A percentile compares a stretch with the other conserved stretches of the same genome.
These are phyloP conservation scores for Chlamydomonas incerta DNA, from an alignment of 139 green algal species.

Conservation along the genomic window DNA sequence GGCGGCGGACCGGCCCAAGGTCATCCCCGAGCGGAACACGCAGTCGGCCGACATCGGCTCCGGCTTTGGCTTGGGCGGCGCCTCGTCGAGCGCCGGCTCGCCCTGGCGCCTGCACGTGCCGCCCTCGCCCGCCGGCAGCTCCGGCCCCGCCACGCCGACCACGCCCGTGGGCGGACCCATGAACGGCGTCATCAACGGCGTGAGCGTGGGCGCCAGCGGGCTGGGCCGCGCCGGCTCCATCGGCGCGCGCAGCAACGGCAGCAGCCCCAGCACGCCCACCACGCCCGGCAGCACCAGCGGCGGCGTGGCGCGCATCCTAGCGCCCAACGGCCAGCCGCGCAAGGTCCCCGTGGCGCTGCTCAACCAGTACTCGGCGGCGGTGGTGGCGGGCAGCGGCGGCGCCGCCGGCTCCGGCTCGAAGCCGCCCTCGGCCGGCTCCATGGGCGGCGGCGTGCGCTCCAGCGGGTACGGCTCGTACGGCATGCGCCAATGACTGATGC, in stretches of 20 bases:
- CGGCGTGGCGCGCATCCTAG: slow-evolving; percentile 75
- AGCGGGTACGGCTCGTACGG: slow-evolving; percentile 25
- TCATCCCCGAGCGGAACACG: slow-evolving; percentile 42
- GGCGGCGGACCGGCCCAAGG: slow-evolving; percentile 39
- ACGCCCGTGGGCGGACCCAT: background rate
- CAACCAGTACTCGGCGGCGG: slow-evolving; percentile 16
- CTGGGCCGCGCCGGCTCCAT: background rate
- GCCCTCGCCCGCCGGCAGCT: background rate
- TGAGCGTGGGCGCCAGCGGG: background rate
- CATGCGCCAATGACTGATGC: slow-evolving; percentile 2
- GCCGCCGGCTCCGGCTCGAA: slow-evolving; percentile 2
- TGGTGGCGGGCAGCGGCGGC: background rate
- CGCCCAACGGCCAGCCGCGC: slow-evolving; percentile 88
- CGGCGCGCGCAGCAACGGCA: background rate
- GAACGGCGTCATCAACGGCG: too few species aligned
- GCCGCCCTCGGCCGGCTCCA: background rate
- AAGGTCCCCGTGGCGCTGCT: slow-evolving; percentile 82
- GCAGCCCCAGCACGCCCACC: background rate
- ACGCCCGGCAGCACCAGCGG: slow-evolving; percentile 19
- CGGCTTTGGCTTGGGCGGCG: slow-evolving; percentile 15
- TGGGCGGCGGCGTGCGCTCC: background rate
- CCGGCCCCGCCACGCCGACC: slow-evolving; percentile 14
- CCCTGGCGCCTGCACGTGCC: slow-evolving; percentile 3
- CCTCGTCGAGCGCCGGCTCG: background rate
- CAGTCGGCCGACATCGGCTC: slow-evolving; percentile 39